Conservation (phyloP, 2,329 filamentous ascomycete genomes). For the Alternaria sp. region DNA sequence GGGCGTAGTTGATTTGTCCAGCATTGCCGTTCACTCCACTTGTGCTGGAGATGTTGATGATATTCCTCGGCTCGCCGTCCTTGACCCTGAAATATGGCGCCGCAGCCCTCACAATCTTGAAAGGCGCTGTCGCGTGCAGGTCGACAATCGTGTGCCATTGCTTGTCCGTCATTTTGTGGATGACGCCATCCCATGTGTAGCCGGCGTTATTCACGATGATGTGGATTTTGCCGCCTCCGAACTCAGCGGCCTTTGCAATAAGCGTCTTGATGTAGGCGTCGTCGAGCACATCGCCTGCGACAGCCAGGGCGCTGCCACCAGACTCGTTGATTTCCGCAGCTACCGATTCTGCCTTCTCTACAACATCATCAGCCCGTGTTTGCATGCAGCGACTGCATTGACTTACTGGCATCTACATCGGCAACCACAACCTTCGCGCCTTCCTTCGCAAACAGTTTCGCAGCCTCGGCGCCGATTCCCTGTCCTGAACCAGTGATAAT, state of each 20-base stretch:
- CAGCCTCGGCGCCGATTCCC: constrained; percentile 86
- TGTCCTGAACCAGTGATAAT: constrained; percentile 89
- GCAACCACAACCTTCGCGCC: constrained; percentile 84
- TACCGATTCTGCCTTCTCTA: constrained; percentile 72
- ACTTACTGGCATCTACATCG: constrained; percentile 75
- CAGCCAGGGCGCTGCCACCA: constrained; percentile 73
- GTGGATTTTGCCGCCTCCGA: constrained; percentile 86
- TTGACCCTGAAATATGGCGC: constrained; percentile 87
- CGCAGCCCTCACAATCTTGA: constrained; percentile 78
- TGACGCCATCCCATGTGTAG: constrained; percentile 91
- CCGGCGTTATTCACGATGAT: constrained; percentile 92
- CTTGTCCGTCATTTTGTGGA: constrained; percentile 90
- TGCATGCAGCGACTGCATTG: neutral
- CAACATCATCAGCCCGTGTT: constrained; percentile 15
- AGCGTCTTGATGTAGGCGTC: constrained; percentile 72
- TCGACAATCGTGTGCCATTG: constrained; percentile 90
- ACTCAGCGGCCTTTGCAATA: constrained; percentile 77
- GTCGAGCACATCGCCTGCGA: constrained; percentile 79
- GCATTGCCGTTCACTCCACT: constrained; percentile 85
- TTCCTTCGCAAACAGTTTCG: constrained; percentile 83
- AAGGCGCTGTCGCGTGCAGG: constrained; percentile 84
- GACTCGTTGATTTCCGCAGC: constrained; percentile 72
- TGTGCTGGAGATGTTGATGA: constrained; percentile 85
- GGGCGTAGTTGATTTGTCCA: constrained; percentile 87
- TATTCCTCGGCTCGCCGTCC: constrained; percentile 77